Base-by-base conservation (phyloP, 2,329 filamentous ascomycete species). In the Pseudogymnoascus sp. region DNA sequence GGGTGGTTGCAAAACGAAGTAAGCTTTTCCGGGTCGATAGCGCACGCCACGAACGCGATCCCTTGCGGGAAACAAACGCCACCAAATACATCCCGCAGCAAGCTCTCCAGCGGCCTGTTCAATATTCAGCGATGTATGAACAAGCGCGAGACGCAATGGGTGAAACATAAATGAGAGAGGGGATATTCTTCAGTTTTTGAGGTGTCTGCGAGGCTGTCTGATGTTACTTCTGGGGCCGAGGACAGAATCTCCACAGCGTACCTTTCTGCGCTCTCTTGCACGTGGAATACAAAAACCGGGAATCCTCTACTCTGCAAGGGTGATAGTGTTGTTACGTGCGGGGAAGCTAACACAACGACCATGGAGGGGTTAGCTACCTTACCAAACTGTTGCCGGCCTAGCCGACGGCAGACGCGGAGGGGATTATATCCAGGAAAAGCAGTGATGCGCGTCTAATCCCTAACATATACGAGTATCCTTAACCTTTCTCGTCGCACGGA, bases 291-390 rank as follows among this genome's bases (percentile, higher is more conserved):
- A 11, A 44, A 54, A 54, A 54, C 33, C 13, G 13, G 29, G 29
- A 54, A 26, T 29, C 8, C 26, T 31, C 44, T 50, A 50, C 44
- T 31, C 13, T 17, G 2, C 44, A 54, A 21, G 10, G 4, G 15
- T 17, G 29, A 17, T 54, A 54, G 47, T 54, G 29, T 54, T 54
- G 47, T 54, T 54, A 54, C 47, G 47, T 54, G 47, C 29, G 47
- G 29, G 29, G 29, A 17, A 7, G n/a, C 47, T 54, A 54, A 54
- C n/a, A 7, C 47, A 33, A 6, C 9, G 8, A 54, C 47, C 15
- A 33, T 54, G 15, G 47, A 33, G 5, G 29, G 29, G 29, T 54
- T 33, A 29, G 15, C 47, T 11, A 54, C 47, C 29, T 54, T 7
- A 54, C 47, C 29, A 54, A 54, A 54, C 47, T 21, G 47, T 33